phyloP scores from a whole-genome alignment of 2,329 filamentous ascomycete genomes.

The Shiraia sp. region DNA sequence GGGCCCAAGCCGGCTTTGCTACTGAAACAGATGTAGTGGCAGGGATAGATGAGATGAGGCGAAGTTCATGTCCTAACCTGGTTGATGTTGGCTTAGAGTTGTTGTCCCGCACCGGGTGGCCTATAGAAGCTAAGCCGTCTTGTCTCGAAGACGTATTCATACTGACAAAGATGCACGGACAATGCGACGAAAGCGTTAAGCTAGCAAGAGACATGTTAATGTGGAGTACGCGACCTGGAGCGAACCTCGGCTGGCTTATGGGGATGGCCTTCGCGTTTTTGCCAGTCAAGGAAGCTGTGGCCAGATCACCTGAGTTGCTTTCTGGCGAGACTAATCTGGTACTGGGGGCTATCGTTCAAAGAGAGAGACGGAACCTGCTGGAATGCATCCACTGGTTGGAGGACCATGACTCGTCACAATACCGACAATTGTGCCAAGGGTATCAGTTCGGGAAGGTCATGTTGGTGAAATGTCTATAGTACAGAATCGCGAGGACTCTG shows the following conservation, averaged over 20 bases:
- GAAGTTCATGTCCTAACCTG: constrained; percentile 1
- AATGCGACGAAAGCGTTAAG: background rate
- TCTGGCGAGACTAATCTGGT: background rate
- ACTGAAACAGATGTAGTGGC: constrained; percentile 41
- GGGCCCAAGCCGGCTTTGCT: constrained; percentile 47
- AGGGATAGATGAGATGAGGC: constrained; percentile 48
- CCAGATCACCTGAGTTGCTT: background rate
- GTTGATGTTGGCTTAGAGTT: background rate
- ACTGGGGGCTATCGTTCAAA: background rate
- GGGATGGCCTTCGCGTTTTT: background rate
- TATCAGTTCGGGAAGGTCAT: background rate
- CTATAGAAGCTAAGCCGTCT: no score
- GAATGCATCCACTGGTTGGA: background rate
- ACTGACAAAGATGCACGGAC: background rate
- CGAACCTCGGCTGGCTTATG: background rate
- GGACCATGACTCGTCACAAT: background rate
- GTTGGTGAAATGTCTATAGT: background rate
- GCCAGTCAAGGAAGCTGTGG: background rate
- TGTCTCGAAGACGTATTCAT: background rate
- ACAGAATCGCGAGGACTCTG: background rate
- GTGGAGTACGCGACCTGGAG: background rate
- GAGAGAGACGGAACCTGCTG: background rate
- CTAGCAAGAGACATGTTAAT: background rate
- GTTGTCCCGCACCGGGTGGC: background rate
- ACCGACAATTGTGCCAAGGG: background rate